phyloP scores from a whole-genome alignment of 495 filamentous ascomycete genomes.

The Zalerion maritima region DNA sequence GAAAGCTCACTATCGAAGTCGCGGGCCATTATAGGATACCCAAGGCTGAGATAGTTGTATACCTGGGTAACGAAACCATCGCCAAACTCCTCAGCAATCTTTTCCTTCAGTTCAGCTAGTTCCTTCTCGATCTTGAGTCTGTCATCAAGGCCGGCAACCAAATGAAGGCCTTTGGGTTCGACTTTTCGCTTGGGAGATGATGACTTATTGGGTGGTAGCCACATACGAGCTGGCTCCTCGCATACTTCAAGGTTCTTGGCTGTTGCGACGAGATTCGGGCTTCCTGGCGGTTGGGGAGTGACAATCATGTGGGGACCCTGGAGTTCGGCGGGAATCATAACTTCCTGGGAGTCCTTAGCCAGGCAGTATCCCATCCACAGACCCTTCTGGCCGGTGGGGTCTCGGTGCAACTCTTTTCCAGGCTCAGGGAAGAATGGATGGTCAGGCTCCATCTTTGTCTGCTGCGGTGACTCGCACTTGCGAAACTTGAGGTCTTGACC shows the following conservation, averaged over 20 bases:
- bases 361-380: slow-evolving; percentile 59
- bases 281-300: slow-evolving; percentile 19
- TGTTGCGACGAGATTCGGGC: too few relatives aligned
- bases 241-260: too few relatives aligned
- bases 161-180: slow-evolving; percentile 26
- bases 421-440: slow-evolving; percentile 21
- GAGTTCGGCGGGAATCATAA: slow-evolving; percentile 21
- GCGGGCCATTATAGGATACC: slow-evolving; percentile 71
- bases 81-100: slow-evolving; percentile 51
- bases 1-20: slow-evolving; percentile 70
- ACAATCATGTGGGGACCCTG: slow-evolving; percentile 18
- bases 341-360: slow-evolving; percentile 21
- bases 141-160: slow-evolving; percentile 35
- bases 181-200: too few relatives aligned
- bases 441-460: slow-evolving; percentile 60
- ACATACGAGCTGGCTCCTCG: too few relatives aligned
- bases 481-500: slow-evolving; percentile 63
- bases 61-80: slow-evolving; percentile 87
- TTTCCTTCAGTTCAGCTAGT: slow-evolving; percentile 32
- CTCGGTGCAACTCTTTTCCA: slow-evolving; percentile 29
- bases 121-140: slow-evolving; percentile 32
- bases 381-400: slow-evolving; percentile 29
- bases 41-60: slow-evolving; percentile 87
- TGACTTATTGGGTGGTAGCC: too few relatives aligned
- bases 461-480: slow-evolving; percentile 60